These are phyloP conservation scores for Termitomyces sp. DNA, from an alignment of 768 basidiomycete species.

Conservation along the genomic window DNA sequence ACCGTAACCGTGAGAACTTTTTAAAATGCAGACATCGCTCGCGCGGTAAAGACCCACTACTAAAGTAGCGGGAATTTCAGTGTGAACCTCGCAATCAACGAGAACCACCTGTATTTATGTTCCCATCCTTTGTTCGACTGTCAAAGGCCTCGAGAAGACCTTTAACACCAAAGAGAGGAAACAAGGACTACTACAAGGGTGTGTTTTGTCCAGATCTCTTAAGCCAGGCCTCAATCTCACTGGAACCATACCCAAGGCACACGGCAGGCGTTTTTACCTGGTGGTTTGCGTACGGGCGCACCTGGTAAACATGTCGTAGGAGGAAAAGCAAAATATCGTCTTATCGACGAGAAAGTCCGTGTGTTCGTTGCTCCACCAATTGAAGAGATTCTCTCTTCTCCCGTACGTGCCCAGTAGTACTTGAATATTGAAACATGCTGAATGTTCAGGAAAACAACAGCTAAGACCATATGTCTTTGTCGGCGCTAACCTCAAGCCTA, in stretches of 20 bases:
- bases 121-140: conserved; percentile 58
- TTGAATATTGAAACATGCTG: neutral
- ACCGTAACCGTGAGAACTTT: too few species aligned
- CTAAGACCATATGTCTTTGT: conserved; percentile 66
- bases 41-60: too few species aligned
- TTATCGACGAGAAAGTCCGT: conserved; percentile 79
- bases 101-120: conserved; percentile 38
- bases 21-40: too few species aligned
- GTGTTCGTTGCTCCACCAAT: conserved; percentile 79
- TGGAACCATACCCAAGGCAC: conserved; percentile 47
- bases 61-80: too few species aligned
- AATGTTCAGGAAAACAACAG: conserved; percentile 27
- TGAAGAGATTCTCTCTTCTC: conserved; percentile 51
- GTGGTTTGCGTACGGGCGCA: conserved; percentile 82
- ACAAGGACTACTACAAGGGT: conserved; percentile 99
- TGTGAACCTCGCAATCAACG: neutral
- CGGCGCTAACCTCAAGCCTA: conserved; percentile 32
- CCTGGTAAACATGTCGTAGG: conserved; percentile 79
- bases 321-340: conserved; percentile 75
- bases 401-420: conserved; percentile 34
- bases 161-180: conserved; percentile 80
- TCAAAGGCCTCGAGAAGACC: conserved; percentile 84
- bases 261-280: conserved; percentile 76
- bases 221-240: neutral
- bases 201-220: conserved; percentile 4